phyloP scores from a whole-genome alignment of 2,329 filamentous ascomycete genomes.

The Coniella lustricola region DNA sequence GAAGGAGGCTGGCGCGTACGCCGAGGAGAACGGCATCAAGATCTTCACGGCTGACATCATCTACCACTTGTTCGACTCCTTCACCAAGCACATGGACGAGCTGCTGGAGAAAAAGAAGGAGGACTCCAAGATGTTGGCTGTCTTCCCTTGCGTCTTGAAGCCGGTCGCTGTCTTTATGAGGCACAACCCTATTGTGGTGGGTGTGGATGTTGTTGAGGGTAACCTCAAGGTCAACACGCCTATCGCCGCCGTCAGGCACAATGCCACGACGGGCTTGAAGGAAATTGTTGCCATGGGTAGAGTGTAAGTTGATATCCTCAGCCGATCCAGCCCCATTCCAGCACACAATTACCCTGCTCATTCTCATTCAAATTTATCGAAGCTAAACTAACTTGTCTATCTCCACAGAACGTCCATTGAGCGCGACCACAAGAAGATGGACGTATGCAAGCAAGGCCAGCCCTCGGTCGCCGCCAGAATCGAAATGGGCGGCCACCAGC shows the following conservation, averaged over 20 bases:
- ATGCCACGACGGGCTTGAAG: constrained; percentile 70
- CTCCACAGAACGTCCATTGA: constrained; percentile 78
- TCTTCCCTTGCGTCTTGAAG: constrained; percentile 90
- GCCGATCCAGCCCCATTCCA: neutral
- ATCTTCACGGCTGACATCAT: constrained; percentile 99
- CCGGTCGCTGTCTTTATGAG: constrained; percentile 98
- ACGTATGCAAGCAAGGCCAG: constrained; percentile 87
- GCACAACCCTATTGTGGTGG: constrained; percentile 88
- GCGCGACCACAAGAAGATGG: constrained; percentile 92
- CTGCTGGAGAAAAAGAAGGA: constrained; percentile 90
- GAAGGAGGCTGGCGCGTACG: constrained; percentile 86
- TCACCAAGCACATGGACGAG: constrained; percentile 88
- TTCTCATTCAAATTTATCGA: neutral
- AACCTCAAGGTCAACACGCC: constrained; percentile 81
- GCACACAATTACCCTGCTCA: neutral
- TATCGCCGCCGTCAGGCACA: constrained; percentile 77
- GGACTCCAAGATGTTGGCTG: constrained; percentile 87
- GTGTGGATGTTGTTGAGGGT: constrained; percentile 92
- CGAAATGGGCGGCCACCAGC: constrained; percentile 86
- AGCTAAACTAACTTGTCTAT: no score
- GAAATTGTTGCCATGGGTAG: constrained; percentile 80
- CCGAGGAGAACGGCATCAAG: constrained; percentile 91
- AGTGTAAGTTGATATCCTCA: constrained; percentile 62
- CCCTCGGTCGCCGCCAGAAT: constrained; percentile 98
- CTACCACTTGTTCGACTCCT: constrained; percentile 95